Evolutionary conservation across 495 filamentous ascomycete species (phyloP).

Genomic region (Podospora bellae-mahoneyi): DNA sequence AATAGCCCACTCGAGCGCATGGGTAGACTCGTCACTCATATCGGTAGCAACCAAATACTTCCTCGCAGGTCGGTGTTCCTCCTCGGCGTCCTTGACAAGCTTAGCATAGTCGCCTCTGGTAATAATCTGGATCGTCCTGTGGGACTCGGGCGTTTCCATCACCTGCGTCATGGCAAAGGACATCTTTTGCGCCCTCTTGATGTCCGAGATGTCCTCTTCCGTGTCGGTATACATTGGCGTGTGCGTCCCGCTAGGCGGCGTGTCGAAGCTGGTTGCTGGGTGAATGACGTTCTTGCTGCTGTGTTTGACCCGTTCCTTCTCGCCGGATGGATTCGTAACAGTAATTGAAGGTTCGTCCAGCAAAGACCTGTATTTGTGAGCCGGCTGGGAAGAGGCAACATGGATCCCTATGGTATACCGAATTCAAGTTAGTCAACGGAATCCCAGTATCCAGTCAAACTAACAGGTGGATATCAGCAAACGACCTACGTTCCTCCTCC

Average conservation of each 20-base stretch:
- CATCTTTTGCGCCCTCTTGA: constrained; percentile 80
- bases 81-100: constrained; percentile 69
- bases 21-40: constrained; percentile 85
- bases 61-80: constrained; percentile 70
- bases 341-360: constrained; percentile 62
- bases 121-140: constrained; percentile 82
- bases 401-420: constrained; percentile 34
- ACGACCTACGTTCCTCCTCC: constrained; percentile 67
- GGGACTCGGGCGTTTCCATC: constrained; percentile 65
- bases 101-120: constrained; percentile 77
- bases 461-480: constrained; percentile 32
- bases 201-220: constrained; percentile 78
- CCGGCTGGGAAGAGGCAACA: constrained; percentile 39
- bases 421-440: constrained; percentile 19
- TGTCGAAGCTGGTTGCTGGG: constrained; percentile 76
- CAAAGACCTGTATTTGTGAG: constrained; percentile 48
- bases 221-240: constrained; percentile 84
- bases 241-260: constrained; percentile 56
- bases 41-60: constrained; percentile 93
- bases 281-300: constrained; percentile 66
- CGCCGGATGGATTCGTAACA: constrained; percentile 59
- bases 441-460: background rate
- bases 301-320: constrained; percentile 41
- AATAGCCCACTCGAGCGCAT: constrained; percentile 95
- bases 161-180: constrained; percentile 75